phyloP scores from a whole-genome alignment of 345 rosid genomes.

The Salix exigua region DNA sequence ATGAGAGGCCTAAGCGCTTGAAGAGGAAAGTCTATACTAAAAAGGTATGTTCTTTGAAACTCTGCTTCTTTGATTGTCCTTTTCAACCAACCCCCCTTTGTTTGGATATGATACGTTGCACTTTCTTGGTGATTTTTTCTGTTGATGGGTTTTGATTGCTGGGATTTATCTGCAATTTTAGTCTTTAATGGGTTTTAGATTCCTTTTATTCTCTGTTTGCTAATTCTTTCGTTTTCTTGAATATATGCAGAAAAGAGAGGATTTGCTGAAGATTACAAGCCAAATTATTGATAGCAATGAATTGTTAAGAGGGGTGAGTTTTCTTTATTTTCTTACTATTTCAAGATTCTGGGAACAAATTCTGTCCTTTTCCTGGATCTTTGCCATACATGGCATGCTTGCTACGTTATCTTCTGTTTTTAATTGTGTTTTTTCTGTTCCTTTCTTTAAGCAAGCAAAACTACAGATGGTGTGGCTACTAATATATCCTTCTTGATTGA shows the following conservation, averaged over 20 bases:
- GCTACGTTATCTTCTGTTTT: neutral
- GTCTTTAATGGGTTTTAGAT: neutral
- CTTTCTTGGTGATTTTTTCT: neutral
- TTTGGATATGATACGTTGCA: neutral
- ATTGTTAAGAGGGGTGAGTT: constrained; percentile 15
- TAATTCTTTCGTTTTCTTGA: neutral
- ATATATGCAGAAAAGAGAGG: constrained; percentile 25
- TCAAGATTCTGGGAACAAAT: neutral
- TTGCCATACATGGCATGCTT: neutral
- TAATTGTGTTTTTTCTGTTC: neutral
- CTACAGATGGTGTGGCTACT: neutral
- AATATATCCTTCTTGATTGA: neutral
- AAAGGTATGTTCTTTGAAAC: constrained; percentile 15
- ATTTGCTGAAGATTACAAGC: constrained; percentile 9
- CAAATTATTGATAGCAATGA: constrained; percentile 8
- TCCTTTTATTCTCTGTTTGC: neutral
- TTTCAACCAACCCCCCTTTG: neutral
- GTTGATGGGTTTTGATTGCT: neutral
- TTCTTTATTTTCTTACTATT: neutral
- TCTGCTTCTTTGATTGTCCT: neutral
- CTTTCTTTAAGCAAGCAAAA: neutral
- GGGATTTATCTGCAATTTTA: neutral
- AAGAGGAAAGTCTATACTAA: constrained; percentile 20
- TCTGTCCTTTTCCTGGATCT: constrained; percentile 17
- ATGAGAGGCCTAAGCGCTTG: constrained; percentile 24